phyloP scores from a whole-genome alignment of 495 filamentous ascomycete species.

The Sabuloglossum arenarium region DNA sequence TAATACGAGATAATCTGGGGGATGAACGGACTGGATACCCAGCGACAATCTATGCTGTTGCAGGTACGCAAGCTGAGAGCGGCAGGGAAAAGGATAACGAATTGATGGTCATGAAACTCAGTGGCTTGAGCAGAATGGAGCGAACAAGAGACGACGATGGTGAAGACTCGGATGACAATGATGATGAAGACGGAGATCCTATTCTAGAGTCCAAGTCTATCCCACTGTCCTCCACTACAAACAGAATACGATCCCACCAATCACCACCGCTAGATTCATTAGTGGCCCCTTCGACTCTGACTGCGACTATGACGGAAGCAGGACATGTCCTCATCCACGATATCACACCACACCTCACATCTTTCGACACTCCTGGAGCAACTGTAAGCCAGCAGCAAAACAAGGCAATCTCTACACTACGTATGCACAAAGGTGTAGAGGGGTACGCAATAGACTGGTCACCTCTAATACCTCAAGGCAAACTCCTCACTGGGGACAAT shows the following conservation, averaged over 20 bases:
- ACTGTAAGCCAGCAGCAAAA: conserved; percentile 58
- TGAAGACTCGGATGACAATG: conserved; percentile 53
- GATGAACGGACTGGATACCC: conserved; percentile 80
- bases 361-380: conserved; percentile 69
- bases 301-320: conserved; percentile 80
- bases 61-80: conserved; percentile 77
- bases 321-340: conserved; percentile 82
- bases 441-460: conserved; percentile 96
- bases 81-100: conserved; percentile 64
- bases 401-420: conserved; percentile 67
- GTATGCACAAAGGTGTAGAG: conserved; percentile 67
- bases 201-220: conserved; percentile 87
- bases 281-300: conserved; percentile 53
- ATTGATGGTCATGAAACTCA: conserved; percentile 87
- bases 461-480: conserved; percentile 48
- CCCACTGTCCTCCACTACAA: conserved; percentile 65
- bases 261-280: conserved; percentile 45
- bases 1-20: conserved; percentile 70
- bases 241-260: conserved; percentile 75
- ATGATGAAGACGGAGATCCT: conserved; percentile 61
- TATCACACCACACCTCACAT: conserved; percentile 62
- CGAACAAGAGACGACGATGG: conserved; percentile 39
- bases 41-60: conserved; percentile 79
- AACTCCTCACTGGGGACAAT: conserved; percentile 81
- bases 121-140: conserved; percentile 71